Percentiles rank a stretch among this genome's conserved stretches.
Conservation (phyloP, 352 stramenopile genomes). For the Globisporangium emineosum region DNA sequence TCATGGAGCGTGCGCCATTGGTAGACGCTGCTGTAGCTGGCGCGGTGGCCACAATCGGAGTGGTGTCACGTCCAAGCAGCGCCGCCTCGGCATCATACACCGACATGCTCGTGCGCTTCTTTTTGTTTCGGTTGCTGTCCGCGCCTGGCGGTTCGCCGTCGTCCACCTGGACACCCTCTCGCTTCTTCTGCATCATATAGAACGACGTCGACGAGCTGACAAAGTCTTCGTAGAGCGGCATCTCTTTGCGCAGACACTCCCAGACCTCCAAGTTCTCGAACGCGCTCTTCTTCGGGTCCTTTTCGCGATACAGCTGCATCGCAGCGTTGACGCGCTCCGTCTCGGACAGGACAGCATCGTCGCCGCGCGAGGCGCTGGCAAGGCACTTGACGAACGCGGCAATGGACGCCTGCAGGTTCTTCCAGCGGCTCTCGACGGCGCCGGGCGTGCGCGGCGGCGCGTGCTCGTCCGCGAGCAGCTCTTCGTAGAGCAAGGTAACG, state of each 20-base stretch:
- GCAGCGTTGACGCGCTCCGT: constrained; percentile 1
- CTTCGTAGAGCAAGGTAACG: constrained; percentile 9
- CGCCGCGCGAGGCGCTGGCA: not conserved
- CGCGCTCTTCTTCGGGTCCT: constrained; percentile 7
- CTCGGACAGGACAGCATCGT: not conserved
- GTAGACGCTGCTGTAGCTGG: not conserved
- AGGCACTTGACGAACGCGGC: constrained; percentile 7
- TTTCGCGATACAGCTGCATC: constrained; percentile 8
- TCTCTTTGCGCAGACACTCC: constrained; percentile 12
- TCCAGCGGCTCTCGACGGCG: constrained; percentile 15
- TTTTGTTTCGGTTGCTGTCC: not conserved
- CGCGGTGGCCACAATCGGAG: not conserved
- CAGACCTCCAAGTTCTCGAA: constrained; percentile 15
- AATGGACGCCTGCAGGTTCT: constrained; percentile 9
- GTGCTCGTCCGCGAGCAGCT: constrained; percentile 2
- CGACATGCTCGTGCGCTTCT: constrained; percentile 3
- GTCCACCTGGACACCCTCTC: not conserved
- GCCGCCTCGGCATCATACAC: constrained; percentile 9
- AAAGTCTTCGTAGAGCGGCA: constrained; percentile 17
- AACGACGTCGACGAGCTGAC: constrained; percentile 6
- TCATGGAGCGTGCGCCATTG: not conserved
- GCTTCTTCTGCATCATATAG: constrained; percentile 15
- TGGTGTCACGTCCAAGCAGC: not conserved
- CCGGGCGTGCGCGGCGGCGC: constrained; percentile 9
- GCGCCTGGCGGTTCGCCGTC: not conserved